phyloP scores from a whole-genome alignment of 139 green algal species.

The Yamagishiella unicocca region DNA sequence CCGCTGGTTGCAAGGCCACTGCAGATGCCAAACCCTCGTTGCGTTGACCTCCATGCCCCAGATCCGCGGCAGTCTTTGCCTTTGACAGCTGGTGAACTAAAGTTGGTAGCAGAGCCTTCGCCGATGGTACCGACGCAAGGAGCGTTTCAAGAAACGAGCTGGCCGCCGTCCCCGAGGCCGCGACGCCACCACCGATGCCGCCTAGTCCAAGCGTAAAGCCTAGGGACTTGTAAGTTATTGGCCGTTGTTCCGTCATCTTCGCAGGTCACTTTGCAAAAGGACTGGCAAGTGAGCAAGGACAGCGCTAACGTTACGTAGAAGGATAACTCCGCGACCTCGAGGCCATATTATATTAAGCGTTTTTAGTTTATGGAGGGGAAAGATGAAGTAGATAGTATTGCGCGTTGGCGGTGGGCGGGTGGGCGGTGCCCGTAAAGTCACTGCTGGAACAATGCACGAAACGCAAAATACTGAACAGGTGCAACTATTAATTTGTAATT shows the following conservation, averaged over 20 bases:
- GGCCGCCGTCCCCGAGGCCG: neutral
- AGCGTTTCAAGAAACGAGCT: conserved; percentile 14
- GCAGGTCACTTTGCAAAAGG: no score
- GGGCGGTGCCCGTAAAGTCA: no score
- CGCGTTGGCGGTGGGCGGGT: no score
- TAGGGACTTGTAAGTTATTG: conserved; percentile 9
- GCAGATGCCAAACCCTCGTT: conserved; percentile 1
- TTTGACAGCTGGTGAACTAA: neutral
- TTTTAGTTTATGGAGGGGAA: no score
- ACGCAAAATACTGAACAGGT: no score
- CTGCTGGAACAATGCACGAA: no score
- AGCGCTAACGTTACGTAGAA: no score
- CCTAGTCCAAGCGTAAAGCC: conserved; percentile 19
- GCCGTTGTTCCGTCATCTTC: conserved; percentile 4
- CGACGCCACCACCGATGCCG: neutral
- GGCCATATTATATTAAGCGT: no score
- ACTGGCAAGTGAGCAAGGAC: no score
- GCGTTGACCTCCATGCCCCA: neutral
- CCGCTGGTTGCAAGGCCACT: neutral
- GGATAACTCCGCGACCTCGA: no score
- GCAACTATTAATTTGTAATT: no score
- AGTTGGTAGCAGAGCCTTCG: conserved; percentile 25
- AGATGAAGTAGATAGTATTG: no score
- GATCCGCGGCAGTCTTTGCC: neutral
- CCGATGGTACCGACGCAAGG: neutral